phyloP scores from a whole-genome alignment of 2,329 filamentous ascomycete genomes.

The Ophiobolus disseminans region DNA sequence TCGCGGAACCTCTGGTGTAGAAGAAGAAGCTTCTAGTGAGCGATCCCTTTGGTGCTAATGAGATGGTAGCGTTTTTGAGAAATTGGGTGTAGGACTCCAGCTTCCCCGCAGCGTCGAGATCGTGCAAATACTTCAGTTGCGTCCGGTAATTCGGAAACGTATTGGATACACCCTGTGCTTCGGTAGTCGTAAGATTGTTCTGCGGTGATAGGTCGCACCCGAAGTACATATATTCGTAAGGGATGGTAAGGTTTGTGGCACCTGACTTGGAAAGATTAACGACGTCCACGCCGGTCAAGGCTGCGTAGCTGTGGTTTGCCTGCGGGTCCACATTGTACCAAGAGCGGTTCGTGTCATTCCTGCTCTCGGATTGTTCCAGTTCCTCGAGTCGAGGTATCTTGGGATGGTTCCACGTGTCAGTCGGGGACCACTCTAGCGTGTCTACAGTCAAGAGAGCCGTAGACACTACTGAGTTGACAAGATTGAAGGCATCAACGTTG shows the following conservation, averaged over 20 bases:
- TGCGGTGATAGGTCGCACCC: conserved; percentile 4
- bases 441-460: conserved; percentile 6
- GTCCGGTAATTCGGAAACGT: background rate
- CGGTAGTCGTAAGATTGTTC: background rate
- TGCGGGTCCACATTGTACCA: conserved; percentile 6
- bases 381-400: conserved; percentile 8
- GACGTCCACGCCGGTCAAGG: conserved; percentile 4
- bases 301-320: conserved; percentile 3
- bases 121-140: conserved; percentile 5
- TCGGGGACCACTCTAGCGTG: background rate
- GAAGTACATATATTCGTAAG: conserved; percentile 14
- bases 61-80: background rate
- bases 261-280: conserved; percentile 1
- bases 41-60: background rate
- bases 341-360: background rate
- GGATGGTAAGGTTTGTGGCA: conserved; percentile 6
- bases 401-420: conserved; percentile 7
- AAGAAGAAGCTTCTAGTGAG: background rate
- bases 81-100: background rate
- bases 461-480: conserved; percentile 4
- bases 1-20: conserved; percentile 1
- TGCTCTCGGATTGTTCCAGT: conserved; percentile 4
- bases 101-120: background rate
- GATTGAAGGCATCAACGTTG: conserved; percentile 4
- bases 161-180: background rate